Percentiles rank a stretch among this genome's conserved stretches.
phyloP scores from a whole-genome alignment of 2,329 filamentous ascomycete species.

The Claviceps sp. region DNA sequence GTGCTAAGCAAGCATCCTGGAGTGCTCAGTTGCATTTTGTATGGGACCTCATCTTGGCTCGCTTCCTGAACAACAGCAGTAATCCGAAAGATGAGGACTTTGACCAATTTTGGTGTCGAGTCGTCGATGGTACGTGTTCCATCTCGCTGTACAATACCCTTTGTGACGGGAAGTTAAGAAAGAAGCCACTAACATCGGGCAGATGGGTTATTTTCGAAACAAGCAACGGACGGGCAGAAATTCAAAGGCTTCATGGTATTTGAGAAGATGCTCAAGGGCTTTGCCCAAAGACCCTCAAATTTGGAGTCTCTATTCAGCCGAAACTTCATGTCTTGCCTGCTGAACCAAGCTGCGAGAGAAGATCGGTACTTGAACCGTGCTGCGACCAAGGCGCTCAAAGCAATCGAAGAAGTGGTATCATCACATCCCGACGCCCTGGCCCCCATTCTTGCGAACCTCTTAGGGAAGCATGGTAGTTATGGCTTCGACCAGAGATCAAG shows the following conservation, averaged over 20 bases:
- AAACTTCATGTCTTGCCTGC: constrained; percentile 69
- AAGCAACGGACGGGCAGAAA: constrained; percentile 77
- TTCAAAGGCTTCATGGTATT: constrained; percentile 86
- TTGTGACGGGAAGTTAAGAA: background rate
- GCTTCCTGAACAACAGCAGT: constrained; percentile 29
- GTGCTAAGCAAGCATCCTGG: constrained; percentile 57
- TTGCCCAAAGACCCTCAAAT: constrained; percentile 31
- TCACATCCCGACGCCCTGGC: constrained; percentile 45
- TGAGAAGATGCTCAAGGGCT: constrained; percentile 52
- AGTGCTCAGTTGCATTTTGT: constrained; percentile 75
- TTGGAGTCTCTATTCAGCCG: constrained; percentile 59
- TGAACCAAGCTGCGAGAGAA: constrained; percentile 67
- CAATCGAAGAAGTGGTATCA: constrained; percentile 52
- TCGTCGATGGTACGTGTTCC: constrained; percentile 61
- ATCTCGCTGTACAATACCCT: background rate
- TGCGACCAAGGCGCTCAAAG: constrained; percentile 62
- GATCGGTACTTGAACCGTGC: constrained; percentile 71
- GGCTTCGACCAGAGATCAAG: constrained; percentile 81
- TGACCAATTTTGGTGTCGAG: constrained; percentile 69
- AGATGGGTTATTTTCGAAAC: constrained; percentile 75
- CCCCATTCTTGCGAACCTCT: constrained; percentile 51
- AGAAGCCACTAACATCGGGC: constrained; percentile 12
- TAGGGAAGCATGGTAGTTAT: constrained; percentile 55
- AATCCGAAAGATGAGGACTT: constrained; percentile 36
- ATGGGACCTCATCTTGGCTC: constrained; percentile 65